Evolutionary conservation across 2,329 filamentous ascomycete genomes (phyloP).

Genomic region (Scopulariopsis brevicaulis): DNA sequence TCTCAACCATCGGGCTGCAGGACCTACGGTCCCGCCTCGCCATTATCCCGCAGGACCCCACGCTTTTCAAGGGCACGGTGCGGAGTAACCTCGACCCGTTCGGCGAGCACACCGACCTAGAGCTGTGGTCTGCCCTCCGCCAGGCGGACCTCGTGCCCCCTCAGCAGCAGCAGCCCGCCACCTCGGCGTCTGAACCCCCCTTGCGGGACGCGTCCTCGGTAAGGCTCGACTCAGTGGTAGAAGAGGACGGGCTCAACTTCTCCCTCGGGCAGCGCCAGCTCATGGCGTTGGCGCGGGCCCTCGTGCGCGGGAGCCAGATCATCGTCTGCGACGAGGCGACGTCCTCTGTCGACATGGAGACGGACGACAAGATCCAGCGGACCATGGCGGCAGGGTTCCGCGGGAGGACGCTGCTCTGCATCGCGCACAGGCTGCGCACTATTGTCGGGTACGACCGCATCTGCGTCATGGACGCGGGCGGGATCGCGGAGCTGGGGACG

Average conservation of each 20-base stretch:
- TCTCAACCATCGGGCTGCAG: conserved; percentile 61
- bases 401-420: conserved; percentile 81
- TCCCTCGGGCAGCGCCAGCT: conserved; percentile 90
- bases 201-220: conserved; percentile 36
- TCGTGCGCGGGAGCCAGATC: conserved; percentile 79
- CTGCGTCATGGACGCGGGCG: conserved; percentile 87
- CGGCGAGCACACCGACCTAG: conserved; percentile 63
- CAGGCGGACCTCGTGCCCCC: conserved; percentile 59
- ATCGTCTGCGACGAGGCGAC: conserved; percentile 98
- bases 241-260: conserved; percentile 94
- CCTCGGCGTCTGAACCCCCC: conserved; percentile 18
- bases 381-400: conserved; percentile 79
- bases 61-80: conserved; percentile 71
- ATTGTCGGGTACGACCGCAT: conserved; percentile 93
- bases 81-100: conserved; percentile 75
- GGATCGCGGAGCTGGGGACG: conserved; percentile 75
- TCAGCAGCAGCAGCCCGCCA: conserved; percentile 23
- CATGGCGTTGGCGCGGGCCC: conserved; percentile 83
- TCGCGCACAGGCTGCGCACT: conserved; percentile 83
- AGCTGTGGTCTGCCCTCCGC: conserved; percentile 66
- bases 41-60: conserved; percentile 79
- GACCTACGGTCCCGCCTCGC: conserved; percentile 66
- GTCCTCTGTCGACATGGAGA: conserved; percentile 87
- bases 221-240: conserved; percentile 73
- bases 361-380: conserved; percentile 85